A percentile compares a stretch with the other conserved stretches of the same genome.
phyloP scores from a whole-genome alignment of 129 eudicot genomes.

The Silybum marianum region DNA sequence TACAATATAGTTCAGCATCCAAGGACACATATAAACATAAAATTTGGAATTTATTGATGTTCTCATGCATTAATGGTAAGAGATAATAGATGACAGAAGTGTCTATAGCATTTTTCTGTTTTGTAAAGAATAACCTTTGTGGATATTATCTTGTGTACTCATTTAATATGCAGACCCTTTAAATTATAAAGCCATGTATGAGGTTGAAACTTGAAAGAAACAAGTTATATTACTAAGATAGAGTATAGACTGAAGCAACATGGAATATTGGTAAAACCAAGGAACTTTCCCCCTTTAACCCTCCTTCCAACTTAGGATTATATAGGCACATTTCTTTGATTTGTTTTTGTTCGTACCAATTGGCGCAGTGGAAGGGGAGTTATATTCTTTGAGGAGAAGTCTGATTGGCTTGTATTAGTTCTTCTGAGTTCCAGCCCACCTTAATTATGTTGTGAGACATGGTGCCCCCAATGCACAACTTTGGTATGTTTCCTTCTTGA shows the following conservation, averaged over 20 bases:
- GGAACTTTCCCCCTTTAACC: not conserved
- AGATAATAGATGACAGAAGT: not conserved
- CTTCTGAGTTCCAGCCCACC: too few species aligned
- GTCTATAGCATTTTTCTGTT: not conserved
- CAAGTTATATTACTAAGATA: not conserved
- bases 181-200: not conserved
- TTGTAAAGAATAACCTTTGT: not conserved
- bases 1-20: not conserved
- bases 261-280: not conserved
- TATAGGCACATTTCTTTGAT: not conserved
- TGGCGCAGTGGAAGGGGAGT: not conserved
- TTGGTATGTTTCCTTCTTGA: too few species aligned
- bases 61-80: slow-evolving; percentile 1
- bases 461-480: too few species aligned
- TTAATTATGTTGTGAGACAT: too few species aligned
- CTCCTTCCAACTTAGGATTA: not conserved
- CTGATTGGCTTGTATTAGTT: not conserved
- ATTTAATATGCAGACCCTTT: not conserved
- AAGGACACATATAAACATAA: not conserved
- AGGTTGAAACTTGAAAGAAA: not conserved
- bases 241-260: not conserved
- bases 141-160: not conserved
- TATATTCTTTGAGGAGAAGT: not conserved
- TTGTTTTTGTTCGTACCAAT: not conserved
- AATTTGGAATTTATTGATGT: not conserved